Conservation (phyloP, 1,139 yeast genomes). For the Taphrina confusa region DNA sequence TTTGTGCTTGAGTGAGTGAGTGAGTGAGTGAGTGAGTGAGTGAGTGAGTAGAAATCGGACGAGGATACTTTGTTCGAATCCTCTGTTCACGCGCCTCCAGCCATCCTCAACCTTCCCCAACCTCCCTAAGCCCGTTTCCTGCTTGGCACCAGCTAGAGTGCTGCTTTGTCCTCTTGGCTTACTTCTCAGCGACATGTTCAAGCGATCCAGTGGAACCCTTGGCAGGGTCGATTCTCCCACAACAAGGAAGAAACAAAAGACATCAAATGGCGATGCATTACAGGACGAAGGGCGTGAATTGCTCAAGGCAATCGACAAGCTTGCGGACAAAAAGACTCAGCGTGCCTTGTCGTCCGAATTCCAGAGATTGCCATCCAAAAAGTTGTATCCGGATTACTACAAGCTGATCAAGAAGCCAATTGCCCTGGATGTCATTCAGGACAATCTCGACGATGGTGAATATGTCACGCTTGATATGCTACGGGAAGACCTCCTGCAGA, state of each 20-base stretch:
- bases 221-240: slow-evolving; percentile 23
- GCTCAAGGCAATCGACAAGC: slow-evolving; percentile 22
- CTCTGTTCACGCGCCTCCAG: no score
- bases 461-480: slow-evolving; percentile 54
- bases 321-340: slow-evolving; percentile 25
- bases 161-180: not conserved
- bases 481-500: slow-evolving; percentile 68
- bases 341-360: slow-evolving; percentile 53
- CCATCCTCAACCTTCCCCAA: no score
- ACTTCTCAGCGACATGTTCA: slow-evolving; percentile 22
- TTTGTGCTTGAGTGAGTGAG: no score
- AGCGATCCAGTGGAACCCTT: slow-evolving; percentile 19
- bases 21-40: no score
- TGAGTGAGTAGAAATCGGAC: no score
- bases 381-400: slow-evolving; percentile 80
- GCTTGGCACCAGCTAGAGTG: no score
- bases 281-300: slow-evolving; percentile 22
- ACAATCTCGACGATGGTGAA: slow-evolving; percentile 35
- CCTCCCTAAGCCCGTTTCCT: no score
- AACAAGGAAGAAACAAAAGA: slow-evolving; percentile 26
- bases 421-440: slow-evolving; percentile 45
- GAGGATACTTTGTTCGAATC: no score
- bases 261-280: slow-evolving; percentile 10
- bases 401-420: slow-evolving; percentile 53
- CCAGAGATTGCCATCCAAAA: slow-evolving; percentile 68